Base-by-base conservation (phyloP, 2,329 filamentous ascomycete species). In the Alternaria conjuncta region DNA sequence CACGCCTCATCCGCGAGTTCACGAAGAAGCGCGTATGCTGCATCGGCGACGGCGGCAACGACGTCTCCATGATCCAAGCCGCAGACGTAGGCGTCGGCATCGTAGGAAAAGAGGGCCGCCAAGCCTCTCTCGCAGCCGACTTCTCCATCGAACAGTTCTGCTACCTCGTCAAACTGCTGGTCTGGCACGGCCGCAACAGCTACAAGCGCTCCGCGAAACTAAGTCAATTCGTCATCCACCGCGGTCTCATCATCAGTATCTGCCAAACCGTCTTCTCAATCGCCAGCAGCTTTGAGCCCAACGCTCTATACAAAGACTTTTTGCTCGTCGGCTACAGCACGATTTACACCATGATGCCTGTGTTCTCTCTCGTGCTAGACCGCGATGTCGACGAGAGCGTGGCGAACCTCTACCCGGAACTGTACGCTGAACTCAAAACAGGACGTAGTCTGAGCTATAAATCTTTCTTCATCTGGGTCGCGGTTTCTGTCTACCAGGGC, bases 241-340 rank as follows among this genome's bases (percentile, higher is more conserved):
- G 96, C 74, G 96, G 96, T 55, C 84, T 99, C 47, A 97, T 99
- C 75, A 97, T 99, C 75, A 91, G 89, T 57, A 94, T 98, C 26
- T 97, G 94, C 74, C 96, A 99, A 82, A 98, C 96, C 1, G 94
- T 99, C 86, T 99, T 95, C 84, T 96, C 92, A 78, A 96, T 98
- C 65, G 94, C 95, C 6, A 91, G 93, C 62, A 88, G 91, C 64
- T 97, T 97, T 77, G 93, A 97, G 78, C 96, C 96, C 0, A 93
- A 97, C 72, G 96, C 95, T 28, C 84, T 99, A 9, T 99, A 98
- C 85, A 69, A 91, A 83, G 93, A 98, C 78, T 99, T 95, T 94
- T 87, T 99, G 13, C 88, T 99, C 68, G 96, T 99, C 12, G 96
- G 96, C 51, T 99, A 99, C 77, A 94, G 94, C 1, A 99, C 96